Conservation (phyloP, 1,284 basidiomycete species). For the Mycosarcoma mackinlayi region DNA sequence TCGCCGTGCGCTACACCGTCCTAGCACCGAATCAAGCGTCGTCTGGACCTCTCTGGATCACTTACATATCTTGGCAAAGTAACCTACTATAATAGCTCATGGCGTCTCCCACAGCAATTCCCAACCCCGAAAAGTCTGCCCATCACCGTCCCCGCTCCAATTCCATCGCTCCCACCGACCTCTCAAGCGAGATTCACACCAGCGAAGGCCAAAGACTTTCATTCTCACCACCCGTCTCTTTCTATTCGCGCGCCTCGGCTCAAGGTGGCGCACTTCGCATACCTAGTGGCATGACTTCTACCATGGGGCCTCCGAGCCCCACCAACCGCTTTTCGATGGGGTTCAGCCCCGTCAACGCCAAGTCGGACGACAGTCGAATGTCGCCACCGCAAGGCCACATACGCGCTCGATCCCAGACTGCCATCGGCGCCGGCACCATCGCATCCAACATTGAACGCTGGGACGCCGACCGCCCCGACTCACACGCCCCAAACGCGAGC, state of each 20-base stretch:
- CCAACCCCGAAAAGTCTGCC: slow-evolving; percentile 53
- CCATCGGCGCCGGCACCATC: slow-evolving; percentile 32
- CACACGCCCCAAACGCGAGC: slow-evolving; percentile 9
- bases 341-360: slow-evolving; percentile 22
- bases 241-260: slow-evolving; percentile 45
- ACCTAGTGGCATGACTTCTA: slow-evolving; percentile 35
- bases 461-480: slow-evolving; percentile 18
- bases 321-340: slow-evolving; percentile 37
- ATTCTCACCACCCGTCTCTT: slow-evolving; percentile 38
- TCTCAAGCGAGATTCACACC: slow-evolving; percentile 43
- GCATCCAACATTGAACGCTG: slow-evolving; percentile 21
- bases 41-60: not conserved
- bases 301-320: slow-evolving; percentile 32
- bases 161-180: slow-evolving; percentile 15
- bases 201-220: slow-evolving; percentile 43
- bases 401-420: slow-evolving; percentile 42
- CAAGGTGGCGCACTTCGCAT: slow-evolving; percentile 21
- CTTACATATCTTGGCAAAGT: not conserved
- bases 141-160: slow-evolving; percentile 43
- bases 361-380: slow-evolving; percentile 20
- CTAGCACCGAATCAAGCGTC: too few relatives aligned
- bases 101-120: slow-evolving; percentile 57
- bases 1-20: too few relatives aligned
- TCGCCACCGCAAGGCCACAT: slow-evolving; percentile 38
- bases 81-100: too few relatives aligned